Conservation (phyloP, 176 grass and related monocot species). For the Secale cereale region DNA sequence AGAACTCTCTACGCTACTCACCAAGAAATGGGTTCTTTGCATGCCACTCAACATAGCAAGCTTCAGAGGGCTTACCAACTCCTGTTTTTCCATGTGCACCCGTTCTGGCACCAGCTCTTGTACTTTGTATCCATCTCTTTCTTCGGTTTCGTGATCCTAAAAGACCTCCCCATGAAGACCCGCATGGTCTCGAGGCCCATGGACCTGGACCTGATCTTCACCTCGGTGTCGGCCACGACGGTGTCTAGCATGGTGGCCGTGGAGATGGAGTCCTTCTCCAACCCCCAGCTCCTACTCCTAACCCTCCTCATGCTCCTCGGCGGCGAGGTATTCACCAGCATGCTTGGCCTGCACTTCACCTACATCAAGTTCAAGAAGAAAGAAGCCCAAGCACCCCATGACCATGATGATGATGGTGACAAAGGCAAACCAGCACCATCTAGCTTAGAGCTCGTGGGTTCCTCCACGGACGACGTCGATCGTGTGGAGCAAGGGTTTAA, state of each 20-base stretch:
- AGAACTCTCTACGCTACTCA: neutral
- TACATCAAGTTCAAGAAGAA: conserved; percentile 16
- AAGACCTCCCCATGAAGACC: conserved; percentile 39
- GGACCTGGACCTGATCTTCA: conserved; percentile 66
- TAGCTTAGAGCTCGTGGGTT: conserved; percentile 11
- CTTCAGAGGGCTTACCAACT: neutral
- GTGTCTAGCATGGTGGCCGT: conserved; percentile 58
- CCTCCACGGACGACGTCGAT: neutral
- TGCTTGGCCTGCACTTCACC: conserved; percentile 54
- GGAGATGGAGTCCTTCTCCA: conserved; percentile 70
- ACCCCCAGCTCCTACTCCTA: conserved; percentile 59
- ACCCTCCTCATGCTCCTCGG: conserved; percentile 69
- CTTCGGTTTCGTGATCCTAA: conserved; percentile 49
- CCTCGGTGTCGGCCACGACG: conserved; percentile 52
- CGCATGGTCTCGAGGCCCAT: neutral
- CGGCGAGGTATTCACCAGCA: conserved; percentile 66
- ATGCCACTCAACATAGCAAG: neutral
- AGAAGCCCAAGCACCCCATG: neutral
- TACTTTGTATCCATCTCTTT: conserved; percentile 56
- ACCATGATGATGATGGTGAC: neutral
- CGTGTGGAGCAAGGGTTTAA: conserved; percentile 35
- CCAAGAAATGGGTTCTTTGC: neutral
- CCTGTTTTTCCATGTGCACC: conserved; percentile 41
- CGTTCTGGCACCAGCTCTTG: conserved; percentile 59
- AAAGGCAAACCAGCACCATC: neutral